A percentile compares a stretch with the other conserved stretches of the same genome.
phyloP scores from a whole-genome alignment of 345 rosid genomes.

The Triadica sebifera region DNA sequence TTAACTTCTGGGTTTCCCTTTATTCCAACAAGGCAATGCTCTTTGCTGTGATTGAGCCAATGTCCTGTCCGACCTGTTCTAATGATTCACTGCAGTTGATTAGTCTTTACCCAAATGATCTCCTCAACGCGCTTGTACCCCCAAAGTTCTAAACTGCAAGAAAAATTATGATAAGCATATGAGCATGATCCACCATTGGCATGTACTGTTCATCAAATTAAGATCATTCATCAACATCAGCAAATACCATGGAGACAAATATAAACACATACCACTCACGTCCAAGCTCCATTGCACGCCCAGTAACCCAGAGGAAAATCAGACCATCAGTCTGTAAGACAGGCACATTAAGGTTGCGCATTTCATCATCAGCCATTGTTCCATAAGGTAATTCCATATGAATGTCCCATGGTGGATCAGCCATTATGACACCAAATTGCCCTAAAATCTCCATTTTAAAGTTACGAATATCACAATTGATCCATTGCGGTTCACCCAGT shows the following conservation, averaged over 20 bases:
- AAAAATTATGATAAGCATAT: neutral
- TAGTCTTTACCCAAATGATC: conserved; percentile 94
- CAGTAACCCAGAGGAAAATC: conserved; percentile 98
- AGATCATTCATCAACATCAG: neutral
- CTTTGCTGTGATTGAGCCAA: conserved; percentile 99
- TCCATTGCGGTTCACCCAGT: conserved; percentile 98
- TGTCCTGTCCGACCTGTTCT: conserved; percentile 98
- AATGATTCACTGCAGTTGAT: conserved; percentile 95
- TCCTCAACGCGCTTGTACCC: conserved; percentile 97
- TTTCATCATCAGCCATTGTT: conserved; percentile 98
- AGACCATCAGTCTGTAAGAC: conserved; percentile 97
- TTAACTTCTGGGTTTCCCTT: conserved; percentile 95
- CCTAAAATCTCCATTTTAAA: conserved; percentile 98
- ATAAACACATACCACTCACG: conserved; percentile 75
- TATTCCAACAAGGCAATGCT: conserved; percentile 97
- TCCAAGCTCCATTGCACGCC: conserved; percentile 99
- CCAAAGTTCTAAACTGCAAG: conserved; percentile 88
- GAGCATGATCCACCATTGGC: neutral
- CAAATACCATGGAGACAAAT: neutral
- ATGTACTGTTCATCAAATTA: neutral
- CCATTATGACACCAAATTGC: conserved; percentile 96
- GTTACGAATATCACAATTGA: conserved; percentile 83
- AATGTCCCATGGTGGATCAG: conserved; percentile 99
- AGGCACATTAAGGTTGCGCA: conserved; percentile 97
- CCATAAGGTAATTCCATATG: conserved; percentile 99